Evolutionary conservation across 2,329 filamentous ascomycete species (phyloP).

Genomic region (Zasmidium citrigriseum): DNA sequence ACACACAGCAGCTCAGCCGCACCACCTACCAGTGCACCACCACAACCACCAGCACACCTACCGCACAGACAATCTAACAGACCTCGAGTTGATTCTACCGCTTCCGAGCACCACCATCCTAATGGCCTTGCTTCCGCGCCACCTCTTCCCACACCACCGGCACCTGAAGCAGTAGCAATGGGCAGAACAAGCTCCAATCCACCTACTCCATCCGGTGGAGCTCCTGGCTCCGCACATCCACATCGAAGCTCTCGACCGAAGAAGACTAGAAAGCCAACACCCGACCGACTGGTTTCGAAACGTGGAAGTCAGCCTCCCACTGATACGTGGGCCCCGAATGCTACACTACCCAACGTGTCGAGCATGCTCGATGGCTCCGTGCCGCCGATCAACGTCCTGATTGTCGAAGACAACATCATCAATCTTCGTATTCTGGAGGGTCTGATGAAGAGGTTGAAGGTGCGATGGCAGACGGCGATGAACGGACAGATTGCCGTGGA

Average conservation of each 20-base stretch:
- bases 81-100: slow-evolving; percentile 43
- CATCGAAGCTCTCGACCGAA: slow-evolving; percentile 22
- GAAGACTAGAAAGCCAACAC: slow-evolving; percentile 29
- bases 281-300: slow-evolving; percentile 23
- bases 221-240: slow-evolving; percentile 39
- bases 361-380: slow-evolving; percentile 74
- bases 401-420: slow-evolving; percentile 98
- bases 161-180: slow-evolving; percentile 35
- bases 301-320: slow-evolving; percentile 9
- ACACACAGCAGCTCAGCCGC: slow-evolving; percentile 37
- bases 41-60: slow-evolving; percentile 39
- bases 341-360: slow-evolving; percentile 19
- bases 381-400: slow-evolving; percentile 93
- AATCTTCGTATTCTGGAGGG: slow-evolving; percentile 91
- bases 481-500: slow-evolving; percentile 90
- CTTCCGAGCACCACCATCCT: slow-evolving; percentile 44
- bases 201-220: slow-evolving; percentile 30
- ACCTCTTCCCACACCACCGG: slow-evolving; percentile 58
- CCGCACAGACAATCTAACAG: slow-evolving; percentile 27
- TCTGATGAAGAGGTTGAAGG: slow-evolving; percentile 93
- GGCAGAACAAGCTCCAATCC: slow-evolving; percentile 30
- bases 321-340: slow-evolving; percentile 21
- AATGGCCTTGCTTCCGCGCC: slow-evolving; percentile 45
- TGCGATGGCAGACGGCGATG: slow-evolving; percentile 95
- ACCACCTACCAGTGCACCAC: slow-evolving; percentile 31